Percentiles rank a stretch among this genome's conserved stretches.
These are phyloP conservation scores for Serendipita sp. DNA, from an alignment of 768 basidiomycete species.

Conservation along the genomic window DNA sequence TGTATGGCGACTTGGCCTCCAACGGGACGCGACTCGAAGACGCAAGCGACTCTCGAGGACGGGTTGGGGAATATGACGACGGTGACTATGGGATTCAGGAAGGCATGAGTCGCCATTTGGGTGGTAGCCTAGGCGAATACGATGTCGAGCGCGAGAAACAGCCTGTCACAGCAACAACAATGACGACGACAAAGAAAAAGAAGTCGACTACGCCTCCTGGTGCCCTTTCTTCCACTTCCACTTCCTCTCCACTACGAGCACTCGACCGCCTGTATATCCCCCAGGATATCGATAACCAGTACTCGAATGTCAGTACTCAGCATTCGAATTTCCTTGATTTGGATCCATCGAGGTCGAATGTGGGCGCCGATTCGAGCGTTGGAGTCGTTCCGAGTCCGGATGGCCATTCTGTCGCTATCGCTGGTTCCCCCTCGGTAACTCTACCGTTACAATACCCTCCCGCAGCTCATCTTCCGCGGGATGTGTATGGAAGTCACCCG, in stretches of 20 bases:
- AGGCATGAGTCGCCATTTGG: background rate
- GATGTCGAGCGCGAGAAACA: background rate
- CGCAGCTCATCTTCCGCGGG: background rate
- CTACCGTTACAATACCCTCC: background rate
- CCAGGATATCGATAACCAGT: too few species aligned
- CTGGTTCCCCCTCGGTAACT: background rate
- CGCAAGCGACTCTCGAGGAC: too few species aligned
- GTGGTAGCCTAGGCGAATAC: background rate
- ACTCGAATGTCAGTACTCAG: background rate
- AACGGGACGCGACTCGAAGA: too few species aligned
- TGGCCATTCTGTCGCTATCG: background rate
- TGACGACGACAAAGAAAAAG: too few species aligned
- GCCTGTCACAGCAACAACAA: too few species aligned
- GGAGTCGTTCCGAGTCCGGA: background rate
- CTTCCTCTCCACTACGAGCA: too few species aligned
- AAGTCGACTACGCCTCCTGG: too few species aligned
- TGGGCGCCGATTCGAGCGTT: background rate
- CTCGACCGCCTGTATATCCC: too few species aligned
- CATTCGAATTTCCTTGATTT: constrained; percentile 1
- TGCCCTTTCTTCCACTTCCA: too few species aligned
- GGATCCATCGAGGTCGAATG: background rate
- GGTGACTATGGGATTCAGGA: background rate
- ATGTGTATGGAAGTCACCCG: too few species aligned
- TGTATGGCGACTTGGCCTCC: too few species aligned
- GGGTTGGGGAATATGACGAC: too few species aligned